phyloP scores from a whole-genome alignment of 768 basidiomycete genomes.

The Antrodiella citrinella region DNA sequence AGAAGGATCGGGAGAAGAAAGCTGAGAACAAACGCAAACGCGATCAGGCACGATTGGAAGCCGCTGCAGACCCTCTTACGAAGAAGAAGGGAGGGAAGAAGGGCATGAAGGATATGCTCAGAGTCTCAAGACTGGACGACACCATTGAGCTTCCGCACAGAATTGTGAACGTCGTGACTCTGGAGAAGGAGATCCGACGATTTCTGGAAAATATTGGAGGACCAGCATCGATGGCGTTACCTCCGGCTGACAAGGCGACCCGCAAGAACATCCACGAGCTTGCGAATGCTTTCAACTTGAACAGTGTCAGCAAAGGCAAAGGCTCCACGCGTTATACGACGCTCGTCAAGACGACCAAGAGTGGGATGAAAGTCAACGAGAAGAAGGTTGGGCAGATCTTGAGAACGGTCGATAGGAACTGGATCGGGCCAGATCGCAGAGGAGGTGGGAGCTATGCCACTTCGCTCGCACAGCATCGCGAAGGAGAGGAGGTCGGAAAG shows the following conservation, averaged over 20 bases:
- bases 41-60: slow-evolving; percentile 42
- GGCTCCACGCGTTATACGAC: slow-evolving; percentile 71
- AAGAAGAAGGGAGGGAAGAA: slow-evolving; percentile 61
- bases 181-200: slow-evolving; percentile 60
- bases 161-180: slow-evolving; percentile 55
- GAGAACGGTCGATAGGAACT: slow-evolving; percentile 22
- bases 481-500: slow-evolving; percentile 87
- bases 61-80: slow-evolving; percentile 55
- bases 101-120: slow-evolving; percentile 58
- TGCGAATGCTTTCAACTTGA: slow-evolving; percentile 70
- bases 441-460: slow-evolving; percentile 25
- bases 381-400: slow-evolving; percentile 43
- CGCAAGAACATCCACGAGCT: slow-evolving; percentile 74
- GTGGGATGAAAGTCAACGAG: slow-evolving; percentile 51
- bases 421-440: slow-evolving; percentile 10
- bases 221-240: slow-evolving; percentile 51
- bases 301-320: slow-evolving; percentile 67
- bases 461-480: slow-evolving; percentile 44
- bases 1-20: slow-evolving; percentile 76
- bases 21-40: slow-evolving; percentile 65
- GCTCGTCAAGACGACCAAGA: slow-evolving; percentile 57
- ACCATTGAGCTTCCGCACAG: slow-evolving; percentile 36
- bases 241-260: slow-evolving; percentile 68
- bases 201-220: slow-evolving; percentile 57
- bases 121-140: slow-evolving; percentile 43